These are phyloP conservation scores for Starmerella sp. DNA, from an alignment of 805 yeast species.

Conservation along the genomic window DNA sequence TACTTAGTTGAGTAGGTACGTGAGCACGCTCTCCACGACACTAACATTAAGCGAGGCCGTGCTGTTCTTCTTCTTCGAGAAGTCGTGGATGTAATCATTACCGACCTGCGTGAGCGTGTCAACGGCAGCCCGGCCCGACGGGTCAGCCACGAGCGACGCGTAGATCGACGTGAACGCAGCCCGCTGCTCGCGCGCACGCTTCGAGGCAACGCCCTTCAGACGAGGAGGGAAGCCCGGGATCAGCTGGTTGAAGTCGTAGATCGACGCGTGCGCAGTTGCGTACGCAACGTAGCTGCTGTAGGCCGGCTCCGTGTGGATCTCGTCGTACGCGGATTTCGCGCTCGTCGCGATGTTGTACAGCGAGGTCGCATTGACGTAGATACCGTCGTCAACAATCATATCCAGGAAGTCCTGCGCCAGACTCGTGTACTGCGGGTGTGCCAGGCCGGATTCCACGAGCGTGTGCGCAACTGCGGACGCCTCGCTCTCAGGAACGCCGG, in stretches of 20 bases:
- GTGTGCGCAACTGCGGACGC: conserved; percentile 16
- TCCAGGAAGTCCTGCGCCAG: conserved; percentile 5
- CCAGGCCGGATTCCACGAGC: conserved; percentile 10
- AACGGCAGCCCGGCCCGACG: conserved; percentile 10
- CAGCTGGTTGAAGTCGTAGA: conserved; percentile 5
- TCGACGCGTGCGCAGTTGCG: conserved; percentile 8
- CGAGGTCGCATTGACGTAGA: conserved; percentile 8
- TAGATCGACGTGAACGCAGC: conserved; percentile 1
- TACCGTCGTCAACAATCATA: conserved; percentile 4
- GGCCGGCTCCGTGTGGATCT: conserved; percentile 4
- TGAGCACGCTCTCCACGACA: conserved; percentile 6
- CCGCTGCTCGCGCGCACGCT: not conserved
- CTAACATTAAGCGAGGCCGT: not conserved
- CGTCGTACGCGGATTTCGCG: conserved; percentile 9
- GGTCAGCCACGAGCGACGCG: conserved; percentile 10
- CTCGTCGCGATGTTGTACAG: conserved; percentile 9
- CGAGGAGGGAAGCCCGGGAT: not conserved
- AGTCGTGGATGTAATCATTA: conserved; percentile 7
- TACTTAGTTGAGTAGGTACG: not conserved
- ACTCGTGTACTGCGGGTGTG: conserved; percentile 13
- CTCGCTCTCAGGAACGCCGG: conserved; percentile 5
- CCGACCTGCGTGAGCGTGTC: conserved; percentile 3
- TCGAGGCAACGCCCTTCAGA: not conserved
- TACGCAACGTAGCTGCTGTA: conserved; percentile 11
- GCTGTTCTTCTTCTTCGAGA: not conserved